Evolutionary conservation across 1,284 basidiomycete genomes (phyloP).

Genomic region (Tylopilus sp.): DNA sequence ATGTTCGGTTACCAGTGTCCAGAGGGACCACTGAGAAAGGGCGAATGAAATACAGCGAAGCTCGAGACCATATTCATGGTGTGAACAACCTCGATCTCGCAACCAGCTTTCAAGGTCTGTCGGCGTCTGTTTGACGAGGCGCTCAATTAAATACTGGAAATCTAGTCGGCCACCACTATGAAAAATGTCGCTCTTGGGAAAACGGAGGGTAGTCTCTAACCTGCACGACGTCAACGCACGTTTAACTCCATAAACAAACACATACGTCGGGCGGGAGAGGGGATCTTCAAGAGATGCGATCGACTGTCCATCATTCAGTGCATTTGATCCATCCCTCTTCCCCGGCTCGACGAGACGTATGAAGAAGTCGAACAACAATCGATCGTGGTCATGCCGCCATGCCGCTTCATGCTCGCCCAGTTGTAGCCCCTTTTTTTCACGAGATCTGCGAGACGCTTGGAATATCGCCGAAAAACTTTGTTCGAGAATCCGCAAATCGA

Average conservation of each 20-base stretch:
- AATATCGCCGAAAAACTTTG: conserved; percentile 11
- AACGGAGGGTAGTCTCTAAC: conserved; percentile 5
- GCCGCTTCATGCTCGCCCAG: not conserved
- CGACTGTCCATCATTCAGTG: not conserved
- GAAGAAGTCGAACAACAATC: conserved; percentile 12
- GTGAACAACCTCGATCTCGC: not conserved
- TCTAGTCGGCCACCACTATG: not conserved
- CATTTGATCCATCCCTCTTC: not conserved
- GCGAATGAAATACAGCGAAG: not conserved
- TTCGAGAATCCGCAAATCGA: conserved; percentile 7
- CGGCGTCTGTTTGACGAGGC: not conserved
- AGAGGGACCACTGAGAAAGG: not conserved
- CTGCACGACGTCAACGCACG: not conserved
- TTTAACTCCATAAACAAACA: not conserved
- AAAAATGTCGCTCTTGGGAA: conserved; percentile 3
- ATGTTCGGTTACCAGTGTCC: not conserved
- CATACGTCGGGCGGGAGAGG: conserved; percentile 6
- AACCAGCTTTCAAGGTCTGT: not conserved
- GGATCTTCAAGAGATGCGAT: conserved; percentile 5
- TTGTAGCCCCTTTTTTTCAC: conserved; percentile 3
- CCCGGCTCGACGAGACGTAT: conserved; percentile 2
- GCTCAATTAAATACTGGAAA: not conserved
- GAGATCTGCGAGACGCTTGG: conserved; percentile 8
- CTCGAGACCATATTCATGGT: not conserved
- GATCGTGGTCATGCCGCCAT: conserved; percentile 15